phyloP scores from a whole-genome alignment of 805 yeast genomes.

The Tetrapisispora taiwanensis region DNA sequence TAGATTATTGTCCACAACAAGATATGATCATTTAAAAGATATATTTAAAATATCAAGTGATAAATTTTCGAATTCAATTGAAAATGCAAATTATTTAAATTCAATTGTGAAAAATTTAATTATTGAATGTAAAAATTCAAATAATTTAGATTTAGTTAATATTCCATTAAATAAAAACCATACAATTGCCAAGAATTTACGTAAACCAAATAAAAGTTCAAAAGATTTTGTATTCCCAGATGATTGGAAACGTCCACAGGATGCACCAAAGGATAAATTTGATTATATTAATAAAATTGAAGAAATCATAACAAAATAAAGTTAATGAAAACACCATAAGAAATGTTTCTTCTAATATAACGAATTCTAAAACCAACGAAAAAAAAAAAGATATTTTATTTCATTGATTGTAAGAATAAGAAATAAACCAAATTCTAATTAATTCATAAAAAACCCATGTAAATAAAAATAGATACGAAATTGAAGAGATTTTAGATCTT shows the following conservation, averaged over 20 bases:
- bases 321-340: no score
- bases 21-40: constrained; percentile 57
- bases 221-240: constrained; percentile 48
- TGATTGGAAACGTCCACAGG: constrained; percentile 68
- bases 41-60: constrained; percentile 54
- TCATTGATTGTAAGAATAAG: no score
- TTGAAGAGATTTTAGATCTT: no score
- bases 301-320: neutral
- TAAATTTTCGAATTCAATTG: constrained; percentile 66
- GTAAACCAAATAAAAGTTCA: constrained; percentile 32
- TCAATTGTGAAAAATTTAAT: constrained; percentile 54
- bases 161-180: constrained; percentile 78
- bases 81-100: constrained; percentile 68
- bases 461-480: no score
- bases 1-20: constrained; percentile 64
- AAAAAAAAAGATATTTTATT: no score
- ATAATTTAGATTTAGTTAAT: constrained; percentile 52
- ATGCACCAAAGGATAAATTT: constrained; percentile 43
- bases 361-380: no score
- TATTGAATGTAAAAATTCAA: constrained; percentile 50
- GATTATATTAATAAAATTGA: constrained; percentile 7
- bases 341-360: no score
- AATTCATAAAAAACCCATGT: no score
- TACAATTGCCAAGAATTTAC: constrained; percentile 38
- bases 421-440: no score